Evolutionary conservation across 441 rosid genomes (phyloP).

Genomic region (Jatropha multifida): DNA sequence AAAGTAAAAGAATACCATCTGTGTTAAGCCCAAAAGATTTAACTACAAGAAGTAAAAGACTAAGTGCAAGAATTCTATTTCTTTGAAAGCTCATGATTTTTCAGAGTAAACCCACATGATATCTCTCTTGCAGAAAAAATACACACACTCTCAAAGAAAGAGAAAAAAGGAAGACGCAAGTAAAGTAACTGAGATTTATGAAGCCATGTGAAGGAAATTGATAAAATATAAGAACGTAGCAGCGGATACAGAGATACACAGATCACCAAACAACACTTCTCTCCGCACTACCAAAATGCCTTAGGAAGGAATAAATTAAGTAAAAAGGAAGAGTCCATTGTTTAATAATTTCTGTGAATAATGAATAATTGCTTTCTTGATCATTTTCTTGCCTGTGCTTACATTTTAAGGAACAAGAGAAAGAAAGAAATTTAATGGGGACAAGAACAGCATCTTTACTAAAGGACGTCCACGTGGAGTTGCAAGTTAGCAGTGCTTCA

Average conservation of each 20-base stretch:
- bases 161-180: slow-evolving; percentile 12
- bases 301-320: slow-evolving; percentile 22
- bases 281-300: slow-evolving; percentile 25
- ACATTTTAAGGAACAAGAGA: slow-evolving; percentile 36
- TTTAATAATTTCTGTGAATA: too few species aligned
- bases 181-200: slow-evolving; percentile 33
- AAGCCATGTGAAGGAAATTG: slow-evolving; percentile 41
- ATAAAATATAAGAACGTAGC: slow-evolving; percentile 6
- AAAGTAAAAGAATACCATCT: slow-evolving; percentile 74
- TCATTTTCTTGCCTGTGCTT: slow-evolving; percentile 7
- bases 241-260: slow-evolving; percentile 31
- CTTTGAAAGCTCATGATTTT: slow-evolving; percentile 44
- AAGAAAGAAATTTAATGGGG: slow-evolving; percentile 20
- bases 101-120: slow-evolving; percentile 38
- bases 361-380: slow-evolving; percentile 14
- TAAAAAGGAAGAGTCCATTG: too few species aligned
- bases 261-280: slow-evolving; percentile 41
- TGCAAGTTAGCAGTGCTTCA: slow-evolving; percentile 31
- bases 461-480: slow-evolving; percentile 46
- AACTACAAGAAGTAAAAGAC: slow-evolving; percentile 25
- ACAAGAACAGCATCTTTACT: slow-evolving; percentile 53
- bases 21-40: slow-evolving; percentile 40
- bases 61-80: slow-evolving; percentile 24
- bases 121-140: slow-evolving; percentile 22
- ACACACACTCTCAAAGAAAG: slow-evolving; percentile 16